phyloP scores from a whole-genome alignment of 2,329 filamentous ascomycete species.

The Pezicula radicicola region DNA sequence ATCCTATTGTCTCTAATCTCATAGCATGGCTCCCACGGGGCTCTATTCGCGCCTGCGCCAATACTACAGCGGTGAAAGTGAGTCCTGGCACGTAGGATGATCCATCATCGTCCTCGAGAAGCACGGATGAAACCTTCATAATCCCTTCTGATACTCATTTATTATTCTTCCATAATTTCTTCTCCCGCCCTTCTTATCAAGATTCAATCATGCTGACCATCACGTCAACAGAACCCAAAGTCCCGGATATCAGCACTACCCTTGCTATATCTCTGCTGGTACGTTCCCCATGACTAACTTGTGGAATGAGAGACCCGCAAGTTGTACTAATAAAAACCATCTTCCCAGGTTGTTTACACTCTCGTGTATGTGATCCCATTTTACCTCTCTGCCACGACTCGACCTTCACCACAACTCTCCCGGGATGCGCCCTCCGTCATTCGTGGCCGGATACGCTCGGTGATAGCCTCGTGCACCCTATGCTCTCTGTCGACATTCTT shows the following conservation, averaged over 20 bases:
- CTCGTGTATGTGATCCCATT: constrained; percentile 86
- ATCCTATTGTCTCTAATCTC: constrained; percentile 2
- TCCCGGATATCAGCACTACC: constrained; percentile 22
- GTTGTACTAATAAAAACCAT: background rate
- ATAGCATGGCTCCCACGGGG: constrained; percentile 23
- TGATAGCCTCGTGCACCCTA: constrained; percentile 69
- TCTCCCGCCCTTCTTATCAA: background rate
- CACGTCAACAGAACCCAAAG: constrained; percentile 16
- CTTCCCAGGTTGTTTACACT: constrained; percentile 70
- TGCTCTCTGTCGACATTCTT: constrained; percentile 66
- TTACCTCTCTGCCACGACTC: constrained; percentile 76
- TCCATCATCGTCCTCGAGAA: background rate
- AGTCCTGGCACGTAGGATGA: constrained; percentile 2
- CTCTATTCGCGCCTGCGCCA: constrained; percentile 21
- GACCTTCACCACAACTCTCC: constrained; percentile 74
- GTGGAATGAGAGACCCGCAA: background rate
- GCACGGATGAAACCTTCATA: background rate
- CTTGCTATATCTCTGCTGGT: constrained; percentile 23
- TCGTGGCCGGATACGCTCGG: constrained; percentile 76
- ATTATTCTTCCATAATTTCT: background rate
- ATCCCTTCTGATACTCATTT: background rate
- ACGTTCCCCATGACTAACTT: background rate
- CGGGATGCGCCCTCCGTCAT: constrained; percentile 90
- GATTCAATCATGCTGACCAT: background rate
- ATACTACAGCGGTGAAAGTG: constrained; percentile 20